A percentile compares a stretch with the other conserved stretches of the same genome.
These are phyloP conservation scores for Scenedesmus sp. DNA, from an alignment of 163 green algal genomes.

Conservation along the genomic window DNA sequence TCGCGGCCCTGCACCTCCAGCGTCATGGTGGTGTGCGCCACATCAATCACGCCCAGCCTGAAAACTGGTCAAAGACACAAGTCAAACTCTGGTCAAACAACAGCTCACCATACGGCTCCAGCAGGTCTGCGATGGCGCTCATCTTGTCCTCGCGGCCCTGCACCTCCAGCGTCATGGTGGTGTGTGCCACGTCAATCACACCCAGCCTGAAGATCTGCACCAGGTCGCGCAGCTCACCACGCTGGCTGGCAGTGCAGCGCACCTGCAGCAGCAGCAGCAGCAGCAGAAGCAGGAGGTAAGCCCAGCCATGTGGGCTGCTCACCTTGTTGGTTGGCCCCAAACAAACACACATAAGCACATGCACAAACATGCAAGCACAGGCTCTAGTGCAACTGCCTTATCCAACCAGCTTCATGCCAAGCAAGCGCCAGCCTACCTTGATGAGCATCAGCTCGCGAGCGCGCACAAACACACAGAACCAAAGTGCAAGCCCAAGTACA, in stretches of 20 bases:
- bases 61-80: background rate
- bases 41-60: constrained; percentile 81
- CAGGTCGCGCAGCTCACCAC: constrained; percentile 90
- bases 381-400: too few relatives aligned
- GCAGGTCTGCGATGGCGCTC: constrained; percentile 87
- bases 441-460: too few relatives aligned
- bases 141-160: constrained; percentile 93
- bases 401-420: too few relatives aligned
- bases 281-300: too few relatives aligned
- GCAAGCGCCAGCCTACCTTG: too few relatives aligned
- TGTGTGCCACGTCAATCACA: constrained; percentile 88
- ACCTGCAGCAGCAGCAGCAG: constrained; percentile 57
- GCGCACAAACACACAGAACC: too few relatives aligned
- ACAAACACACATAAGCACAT: too few relatives aligned
- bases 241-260: constrained; percentile 73
- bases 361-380: too few relatives aligned
- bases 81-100: background rate
- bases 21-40: constrained; percentile 83
- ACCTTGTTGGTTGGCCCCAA: too few relatives aligned
- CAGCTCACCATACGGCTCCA: constrained; percentile 90
- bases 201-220: constrained; percentile 91
- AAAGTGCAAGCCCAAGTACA: too few relatives aligned
- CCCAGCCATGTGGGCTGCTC: too few relatives aligned
- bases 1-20: constrained; percentile 93
- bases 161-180: constrained; percentile 93